These are phyloP conservation scores for Trichomonascaceae sp. DNA, from an alignment of 1,139 yeast genomes.

Conservation along the genomic window DNA sequence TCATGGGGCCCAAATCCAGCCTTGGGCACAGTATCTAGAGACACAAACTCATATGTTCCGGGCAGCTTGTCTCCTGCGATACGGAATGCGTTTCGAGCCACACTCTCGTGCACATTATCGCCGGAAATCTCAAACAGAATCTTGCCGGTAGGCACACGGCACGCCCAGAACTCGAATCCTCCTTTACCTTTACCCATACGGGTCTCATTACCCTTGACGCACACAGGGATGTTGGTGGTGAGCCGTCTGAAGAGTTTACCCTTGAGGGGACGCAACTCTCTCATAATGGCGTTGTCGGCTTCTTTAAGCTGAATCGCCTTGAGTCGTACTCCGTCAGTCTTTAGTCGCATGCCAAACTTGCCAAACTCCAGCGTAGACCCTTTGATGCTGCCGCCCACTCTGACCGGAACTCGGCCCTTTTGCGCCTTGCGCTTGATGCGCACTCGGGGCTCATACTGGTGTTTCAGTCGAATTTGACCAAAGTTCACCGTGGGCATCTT, in stretches of 20 bases:
- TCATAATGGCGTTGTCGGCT: constrained; percentile 75
- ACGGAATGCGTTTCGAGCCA: constrained; percentile 84
- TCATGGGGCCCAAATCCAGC: no score
- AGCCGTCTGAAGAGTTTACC: constrained; percentile 66
- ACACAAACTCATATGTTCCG: constrained; percentile 79
- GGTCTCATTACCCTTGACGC: constrained; percentile 94
- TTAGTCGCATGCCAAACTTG: constrained; percentile 72
- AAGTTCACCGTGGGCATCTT: no score
- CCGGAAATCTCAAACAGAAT: constrained; percentile 81
- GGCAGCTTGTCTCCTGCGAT: constrained; percentile 90
- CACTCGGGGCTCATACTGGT: constrained; percentile 76
- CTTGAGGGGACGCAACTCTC: constrained; percentile 64
- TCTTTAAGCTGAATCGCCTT: constrained; percentile 86
- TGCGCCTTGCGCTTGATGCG: constrained; percentile 65
- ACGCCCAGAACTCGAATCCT: constrained; percentile 94
- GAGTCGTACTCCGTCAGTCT: constrained; percentile 73
- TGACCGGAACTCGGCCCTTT: constrained; percentile 89
- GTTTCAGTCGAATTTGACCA: constrained; percentile 41
- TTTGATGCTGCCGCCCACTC: constrained; percentile 87
- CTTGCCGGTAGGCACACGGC: constrained; percentile 91
- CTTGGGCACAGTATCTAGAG: constrained; percentile 51
- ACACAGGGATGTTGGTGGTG: constrained; percentile 77
- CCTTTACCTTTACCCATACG: constrained; percentile 99
- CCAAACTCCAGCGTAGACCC: constrained; percentile 81
- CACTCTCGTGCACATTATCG: constrained; percentile 64